Conservation (phyloP, 192 early-diverging fungal genomes). For the Coemansia erecta region DNA sequence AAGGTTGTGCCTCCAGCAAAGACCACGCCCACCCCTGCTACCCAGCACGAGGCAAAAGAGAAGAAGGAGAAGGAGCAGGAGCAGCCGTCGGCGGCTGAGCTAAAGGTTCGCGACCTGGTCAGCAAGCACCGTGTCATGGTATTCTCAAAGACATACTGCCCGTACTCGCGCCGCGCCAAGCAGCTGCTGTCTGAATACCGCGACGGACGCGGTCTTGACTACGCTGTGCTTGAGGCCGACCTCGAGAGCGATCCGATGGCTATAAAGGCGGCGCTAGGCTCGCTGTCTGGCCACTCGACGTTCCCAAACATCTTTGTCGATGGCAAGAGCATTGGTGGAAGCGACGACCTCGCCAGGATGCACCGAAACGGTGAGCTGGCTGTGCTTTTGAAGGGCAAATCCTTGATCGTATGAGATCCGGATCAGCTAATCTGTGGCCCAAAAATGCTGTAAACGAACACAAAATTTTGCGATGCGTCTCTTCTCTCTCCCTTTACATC, state of each 20-base stretch:
- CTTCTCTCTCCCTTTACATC: background rate
- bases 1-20: background rate
- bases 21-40: background rate
- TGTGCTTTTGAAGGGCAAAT: slow-evolving; percentile 38
- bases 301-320: slow-evolving; percentile 72
- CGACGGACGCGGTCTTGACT: slow-evolving; percentile 37
- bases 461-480: background rate
- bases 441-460: too few species aligned
- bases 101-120: slow-evolving; percentile 28
- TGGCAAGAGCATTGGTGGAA: slow-evolving; percentile 67
- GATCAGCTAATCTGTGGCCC: background rate
- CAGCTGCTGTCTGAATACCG: slow-evolving; percentile 43
- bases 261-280: slow-evolving; percentile 53
- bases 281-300: slow-evolving; percentile 57
- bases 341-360: slow-evolving; percentile 54
- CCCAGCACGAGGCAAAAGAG: background rate
- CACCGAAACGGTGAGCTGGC: slow-evolving; percentile 54
- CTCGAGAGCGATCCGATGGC: slow-evolving; percentile 54
- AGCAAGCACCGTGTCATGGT: slow-evolving; percentile 55
- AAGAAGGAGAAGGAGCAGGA: background rate
- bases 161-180: slow-evolving; percentile 67
- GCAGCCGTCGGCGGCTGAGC: slow-evolving; percentile 16
- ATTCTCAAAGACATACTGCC: slow-evolving; percentile 77
- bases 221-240: slow-evolving; percentile 57
- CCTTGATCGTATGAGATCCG: slow-evolving; percentile 21